phyloP scores from a whole-genome alignment of 1,284 basidiomycete species.

The Cryptococcus hybrid region DNA sequence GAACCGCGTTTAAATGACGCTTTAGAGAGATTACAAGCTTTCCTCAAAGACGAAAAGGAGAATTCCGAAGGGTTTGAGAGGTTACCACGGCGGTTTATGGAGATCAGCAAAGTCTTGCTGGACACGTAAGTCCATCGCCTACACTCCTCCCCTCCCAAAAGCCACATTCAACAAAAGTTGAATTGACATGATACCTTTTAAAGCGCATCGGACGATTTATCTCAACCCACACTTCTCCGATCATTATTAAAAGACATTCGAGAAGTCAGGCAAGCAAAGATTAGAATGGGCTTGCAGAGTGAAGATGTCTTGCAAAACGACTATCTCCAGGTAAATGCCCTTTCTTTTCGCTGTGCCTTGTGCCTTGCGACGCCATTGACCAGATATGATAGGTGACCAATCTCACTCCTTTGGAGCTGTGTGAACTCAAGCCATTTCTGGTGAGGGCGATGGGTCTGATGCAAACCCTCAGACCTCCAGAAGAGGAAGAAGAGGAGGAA shows the following conservation, averaged over 20 bases:
- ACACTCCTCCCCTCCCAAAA: not conserved
- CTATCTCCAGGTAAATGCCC: conserved; percentile 64
- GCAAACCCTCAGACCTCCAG: conserved; percentile 34
- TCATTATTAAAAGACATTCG: conserved; percentile 88
- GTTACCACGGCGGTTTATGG: conserved; percentile 81
- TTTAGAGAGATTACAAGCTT: conserved; percentile 74
- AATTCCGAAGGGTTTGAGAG: conserved; percentile 67
- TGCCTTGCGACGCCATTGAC: not conserved
- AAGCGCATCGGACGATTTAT: conserved; percentile 87
- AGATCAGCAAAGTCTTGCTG: conserved; percentile 82
- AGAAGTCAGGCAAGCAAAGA: conserved; percentile 91
- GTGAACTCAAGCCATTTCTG: conserved; percentile 87
- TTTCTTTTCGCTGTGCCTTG: not conserved
- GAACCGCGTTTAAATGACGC: not conserved
- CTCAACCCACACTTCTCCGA: conserved; percentile 74
- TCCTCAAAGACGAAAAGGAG: conserved; percentile 65
- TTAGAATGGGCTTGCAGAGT: conserved; percentile 78
- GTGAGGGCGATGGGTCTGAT: conserved; percentile 75
- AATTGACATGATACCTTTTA: not conserved
- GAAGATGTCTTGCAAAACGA: conserved; percentile 55
- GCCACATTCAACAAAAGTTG: not conserved
- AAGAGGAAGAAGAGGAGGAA: conserved; percentile 1
- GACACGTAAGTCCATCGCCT: conserved; percentile 67
- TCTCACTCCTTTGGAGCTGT: conserved; percentile 85
- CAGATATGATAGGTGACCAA: conserved; percentile 65